Conservation (phyloP, 768 basidiomycete species). For the Nidularia pulvinata region DNA sequence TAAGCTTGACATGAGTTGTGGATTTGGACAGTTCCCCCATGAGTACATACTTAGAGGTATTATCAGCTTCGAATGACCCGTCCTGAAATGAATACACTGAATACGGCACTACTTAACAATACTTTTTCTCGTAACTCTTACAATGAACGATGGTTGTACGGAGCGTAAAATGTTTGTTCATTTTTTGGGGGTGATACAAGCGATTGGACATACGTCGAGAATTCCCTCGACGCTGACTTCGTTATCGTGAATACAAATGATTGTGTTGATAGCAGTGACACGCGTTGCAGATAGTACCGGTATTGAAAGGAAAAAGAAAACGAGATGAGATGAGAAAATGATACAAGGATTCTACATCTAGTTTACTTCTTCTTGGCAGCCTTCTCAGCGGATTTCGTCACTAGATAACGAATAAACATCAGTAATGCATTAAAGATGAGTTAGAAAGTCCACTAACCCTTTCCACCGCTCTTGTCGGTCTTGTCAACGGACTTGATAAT, state of each 20-base stretch:
- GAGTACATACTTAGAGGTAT: no score
- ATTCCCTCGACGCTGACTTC: slow-evolving; percentile 15
- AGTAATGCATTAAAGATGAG: background rate
- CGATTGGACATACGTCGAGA: slow-evolving; percentile 13
- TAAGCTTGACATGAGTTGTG: no score
- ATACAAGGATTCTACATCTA: slow-evolving; percentile 77
- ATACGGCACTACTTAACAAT: no score
- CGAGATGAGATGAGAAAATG: slow-evolving; percentile 50
- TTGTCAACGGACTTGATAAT: slow-evolving; percentile 99
- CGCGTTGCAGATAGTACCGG: slow-evolving; percentile 33
- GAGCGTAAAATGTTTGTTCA: background rate
- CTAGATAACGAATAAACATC: slow-evolving; percentile 28
- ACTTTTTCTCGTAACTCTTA: no score
- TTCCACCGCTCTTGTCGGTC: slow-evolving; percentile 87
- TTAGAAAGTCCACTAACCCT: slow-evolving; percentile 62
- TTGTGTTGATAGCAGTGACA: slow-evolving; percentile 18
- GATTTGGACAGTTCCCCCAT: no score
- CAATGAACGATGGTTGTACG: no score
- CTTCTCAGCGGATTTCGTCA: slow-evolving; percentile 97
- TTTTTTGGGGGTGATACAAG: background rate
- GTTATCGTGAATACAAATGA: slow-evolving; percentile 44
- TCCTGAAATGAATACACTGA: no score
- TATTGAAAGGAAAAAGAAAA: slow-evolving; percentile 42
- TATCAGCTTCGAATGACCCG: no score
- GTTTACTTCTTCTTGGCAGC: slow-evolving; percentile 94